Conservation (phyloP, 441 rosid genomes). For the Kokia cookei region DNA sequence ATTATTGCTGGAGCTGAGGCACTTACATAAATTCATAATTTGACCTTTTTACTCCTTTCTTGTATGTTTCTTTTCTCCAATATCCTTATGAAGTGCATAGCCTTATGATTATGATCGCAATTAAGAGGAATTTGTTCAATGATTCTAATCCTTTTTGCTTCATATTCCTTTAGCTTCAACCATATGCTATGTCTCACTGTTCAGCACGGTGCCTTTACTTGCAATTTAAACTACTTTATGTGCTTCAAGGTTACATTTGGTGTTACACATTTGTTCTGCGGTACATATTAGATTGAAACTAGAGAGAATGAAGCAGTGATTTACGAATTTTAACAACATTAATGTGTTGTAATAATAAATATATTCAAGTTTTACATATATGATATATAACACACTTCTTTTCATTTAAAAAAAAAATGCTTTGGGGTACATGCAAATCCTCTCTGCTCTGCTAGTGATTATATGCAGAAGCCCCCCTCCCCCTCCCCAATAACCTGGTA, state of each 20-base stretch:
- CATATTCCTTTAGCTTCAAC: background rate
- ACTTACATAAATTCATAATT: conserved; percentile 12
- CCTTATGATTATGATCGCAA: background rate
- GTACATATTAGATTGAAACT: background rate
- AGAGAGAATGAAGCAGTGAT: background rate
- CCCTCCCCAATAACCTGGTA: background rate
- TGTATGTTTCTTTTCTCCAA: background rate
- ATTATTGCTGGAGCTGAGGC: conserved; percentile 76
- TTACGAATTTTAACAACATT: background rate
- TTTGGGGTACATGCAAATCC: background rate
- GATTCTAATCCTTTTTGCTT: background rate
- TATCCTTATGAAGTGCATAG: background rate
- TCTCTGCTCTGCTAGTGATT: background rate
- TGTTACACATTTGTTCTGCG: background rate
- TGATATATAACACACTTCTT: background rate
- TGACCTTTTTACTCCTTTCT: background rate
- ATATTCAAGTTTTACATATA: background rate
- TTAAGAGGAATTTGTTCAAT: background rate
- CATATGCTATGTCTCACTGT: background rate
- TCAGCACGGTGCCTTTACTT: background rate
- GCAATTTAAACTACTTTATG: background rate
- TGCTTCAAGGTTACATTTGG: background rate
- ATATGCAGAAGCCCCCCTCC: background rate
- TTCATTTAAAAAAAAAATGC: background rate
- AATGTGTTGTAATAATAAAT: background rate